Conservation (phyloP, 2,329 filamentous ascomycete genomes). For the Sarocladiaceae sp. region DNA sequence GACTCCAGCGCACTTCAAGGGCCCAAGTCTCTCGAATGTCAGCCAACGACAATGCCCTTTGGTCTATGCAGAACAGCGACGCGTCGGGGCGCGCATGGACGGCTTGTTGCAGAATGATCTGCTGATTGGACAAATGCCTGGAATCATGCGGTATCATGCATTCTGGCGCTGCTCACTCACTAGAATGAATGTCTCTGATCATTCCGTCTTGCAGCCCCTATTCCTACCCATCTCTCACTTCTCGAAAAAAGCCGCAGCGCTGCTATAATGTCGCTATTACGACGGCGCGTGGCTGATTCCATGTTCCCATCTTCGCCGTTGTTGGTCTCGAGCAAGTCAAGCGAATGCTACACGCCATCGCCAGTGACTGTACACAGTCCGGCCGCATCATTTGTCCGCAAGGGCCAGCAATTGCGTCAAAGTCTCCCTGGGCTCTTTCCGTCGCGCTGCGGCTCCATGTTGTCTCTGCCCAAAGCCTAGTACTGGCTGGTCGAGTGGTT, state of each 20-base stretch:
- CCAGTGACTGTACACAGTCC: too few relatives aligned
- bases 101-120: not conserved
- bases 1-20: not conserved
- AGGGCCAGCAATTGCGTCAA: not conserved
- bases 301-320: not conserved
- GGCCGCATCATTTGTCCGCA: too few relatives aligned
- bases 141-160: not conserved
- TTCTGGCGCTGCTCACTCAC: not conserved
- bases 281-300: not conserved
- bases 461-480: not conserved
- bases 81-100: not conserved
- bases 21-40: not conserved
- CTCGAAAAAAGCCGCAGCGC: not conserved
- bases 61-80: not conserved
- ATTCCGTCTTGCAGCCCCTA: not conserved
- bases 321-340: too few relatives aligned
- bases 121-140: not conserved
- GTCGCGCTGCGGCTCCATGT: not conserved
- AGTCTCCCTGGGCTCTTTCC: not conserved
- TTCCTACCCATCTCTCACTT: not conserved
- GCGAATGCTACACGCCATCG: too few relatives aligned
- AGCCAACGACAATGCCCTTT: not conserved
- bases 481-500: not conserved
- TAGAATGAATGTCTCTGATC: not conserved
- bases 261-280: not conserved